Conservation (phyloP, 768 basidiomycete genomes). For the Mycena indigotica region DNA sequence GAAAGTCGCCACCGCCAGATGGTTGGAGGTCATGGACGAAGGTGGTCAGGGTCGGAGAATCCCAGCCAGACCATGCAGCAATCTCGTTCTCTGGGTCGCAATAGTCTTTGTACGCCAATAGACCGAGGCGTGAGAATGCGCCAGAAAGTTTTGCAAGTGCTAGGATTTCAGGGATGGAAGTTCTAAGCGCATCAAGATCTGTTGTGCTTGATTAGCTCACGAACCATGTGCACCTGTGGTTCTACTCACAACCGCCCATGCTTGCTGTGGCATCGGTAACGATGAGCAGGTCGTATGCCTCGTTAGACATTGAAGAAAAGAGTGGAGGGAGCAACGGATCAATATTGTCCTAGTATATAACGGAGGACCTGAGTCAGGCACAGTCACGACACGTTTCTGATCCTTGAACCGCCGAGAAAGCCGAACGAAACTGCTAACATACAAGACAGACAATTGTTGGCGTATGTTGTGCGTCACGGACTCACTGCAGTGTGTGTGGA, state of each 20-base stretch:
- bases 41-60: constrained; percentile 20
- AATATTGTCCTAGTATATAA: no score
- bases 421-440: no score
- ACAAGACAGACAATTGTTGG: no score
- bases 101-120: constrained; percentile 31
- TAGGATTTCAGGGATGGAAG: constrained; percentile 30
- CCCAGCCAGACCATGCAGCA: constrained; percentile 29
- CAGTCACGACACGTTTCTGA: no score
- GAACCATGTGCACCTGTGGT: no score
- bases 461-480: no score
- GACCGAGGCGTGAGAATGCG: constrained; percentile 28
- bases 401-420: no score
- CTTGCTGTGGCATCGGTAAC: constrained; percentile 28
- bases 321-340: no score
- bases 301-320: no score
- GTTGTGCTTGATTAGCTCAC: no score
- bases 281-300: constrained; percentile 28
- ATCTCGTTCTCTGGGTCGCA: constrained; percentile 19
- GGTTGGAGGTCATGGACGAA: constrained; percentile 21
- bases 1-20: constrained; percentile 29
- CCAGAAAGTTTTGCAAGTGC: constrained; percentile 29
- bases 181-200: constrained; percentile 26
- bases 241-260: constrained; percentile 28
- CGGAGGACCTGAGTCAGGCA: no score
- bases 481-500: no score